phyloP scores from a whole-genome alignment of 306 rosid genomes.

The Begonia loranthoides region DNA sequence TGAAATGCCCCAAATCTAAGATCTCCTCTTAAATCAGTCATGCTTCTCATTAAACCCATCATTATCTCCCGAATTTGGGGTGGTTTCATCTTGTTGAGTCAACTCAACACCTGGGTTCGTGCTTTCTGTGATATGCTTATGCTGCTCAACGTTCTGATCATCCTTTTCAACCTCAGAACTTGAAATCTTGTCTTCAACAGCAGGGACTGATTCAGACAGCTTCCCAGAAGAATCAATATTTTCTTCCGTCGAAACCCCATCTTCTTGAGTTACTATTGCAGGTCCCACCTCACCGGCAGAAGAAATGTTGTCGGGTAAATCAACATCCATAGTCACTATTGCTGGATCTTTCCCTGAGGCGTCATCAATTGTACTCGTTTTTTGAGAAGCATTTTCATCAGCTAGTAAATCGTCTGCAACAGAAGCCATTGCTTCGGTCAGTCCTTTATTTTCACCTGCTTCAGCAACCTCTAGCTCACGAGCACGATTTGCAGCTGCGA shows the following conservation, averaged over 20 bases:
- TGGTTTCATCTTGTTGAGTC: background rate
- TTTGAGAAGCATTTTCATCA: slow-evolving; percentile 20
- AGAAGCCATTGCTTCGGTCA: slow-evolving; percentile 11
- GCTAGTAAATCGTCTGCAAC: slow-evolving; percentile 12
- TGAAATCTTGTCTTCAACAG: background rate
- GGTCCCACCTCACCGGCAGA: background rate
- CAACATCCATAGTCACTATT: background rate
- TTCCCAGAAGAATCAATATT: background rate
- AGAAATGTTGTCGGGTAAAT: background rate
- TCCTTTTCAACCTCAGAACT: background rate
- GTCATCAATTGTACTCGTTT: slow-evolving; percentile 13
- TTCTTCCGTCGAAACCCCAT: background rate
- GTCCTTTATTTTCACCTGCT: slow-evolving; percentile 15
- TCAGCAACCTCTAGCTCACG: slow-evolving; percentile 26
- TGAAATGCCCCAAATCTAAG: background rate
- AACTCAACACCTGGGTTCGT: background rate
- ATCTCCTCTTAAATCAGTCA: background rate
- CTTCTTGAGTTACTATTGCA: background rate
- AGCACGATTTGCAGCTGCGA: slow-evolving; percentile 26
- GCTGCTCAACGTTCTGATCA: background rate
- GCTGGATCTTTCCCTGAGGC: background rate
- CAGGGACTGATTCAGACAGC: background rate
- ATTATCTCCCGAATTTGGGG: background rate
- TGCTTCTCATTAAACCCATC: background rate
- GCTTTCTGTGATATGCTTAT: background rate